Evolutionary conservation across 805 yeast species (phyloP), one percentile per base, ranked within the genome.

Genomic region (Yarrowia osloensis): DNA sequence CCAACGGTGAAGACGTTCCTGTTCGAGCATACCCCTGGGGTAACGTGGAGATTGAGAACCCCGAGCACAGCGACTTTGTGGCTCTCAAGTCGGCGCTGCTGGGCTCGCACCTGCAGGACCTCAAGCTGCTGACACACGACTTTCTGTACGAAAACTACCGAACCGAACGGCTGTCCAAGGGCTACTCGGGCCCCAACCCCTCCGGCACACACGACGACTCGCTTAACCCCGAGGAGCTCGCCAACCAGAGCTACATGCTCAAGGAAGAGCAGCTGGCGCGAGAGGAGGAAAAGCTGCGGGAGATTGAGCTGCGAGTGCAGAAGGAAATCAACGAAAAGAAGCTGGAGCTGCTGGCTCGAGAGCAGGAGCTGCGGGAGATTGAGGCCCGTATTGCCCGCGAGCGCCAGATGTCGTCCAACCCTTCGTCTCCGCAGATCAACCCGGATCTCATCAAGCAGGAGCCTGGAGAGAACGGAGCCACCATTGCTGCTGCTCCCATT

Each of bases 41-140:
- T 7, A 72, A 76, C 9, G 82, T 86, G 50, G 81, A 80, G 61
- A 74, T 77, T 22, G 79, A 77, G 31, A 72, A 77, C 63, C 74
- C 78, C 3, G 69, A 68, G 67, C 78, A 72, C 71, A 74, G 73
- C 63, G 81, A 71, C 69, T 73, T 68, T 67, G 37, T 52, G 67
- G 69, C 84, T 19, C 78, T 89, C 74, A 86, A 86, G 71, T 82
- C 86, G 55, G 92, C 88, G 2, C 74, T 89, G 40, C 84, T 89
- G 73, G 94, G 93, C 15, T 83, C 91, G 9, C 95, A 89, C 74
- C 79, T 90, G 71, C 89, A 87, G 74, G 95, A 89, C 73, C 85
- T 89, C 73, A 89, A 89, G 77, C 96, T 90, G 73, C 80, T 89
- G 68, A 90, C 96, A 31, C 91, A 88, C 72, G 90, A 86, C 71